Evolutionary conservation across 2,329 filamentous ascomycete species (phyloP).

Genomic region (Aspergillus carbonarius): DNA sequence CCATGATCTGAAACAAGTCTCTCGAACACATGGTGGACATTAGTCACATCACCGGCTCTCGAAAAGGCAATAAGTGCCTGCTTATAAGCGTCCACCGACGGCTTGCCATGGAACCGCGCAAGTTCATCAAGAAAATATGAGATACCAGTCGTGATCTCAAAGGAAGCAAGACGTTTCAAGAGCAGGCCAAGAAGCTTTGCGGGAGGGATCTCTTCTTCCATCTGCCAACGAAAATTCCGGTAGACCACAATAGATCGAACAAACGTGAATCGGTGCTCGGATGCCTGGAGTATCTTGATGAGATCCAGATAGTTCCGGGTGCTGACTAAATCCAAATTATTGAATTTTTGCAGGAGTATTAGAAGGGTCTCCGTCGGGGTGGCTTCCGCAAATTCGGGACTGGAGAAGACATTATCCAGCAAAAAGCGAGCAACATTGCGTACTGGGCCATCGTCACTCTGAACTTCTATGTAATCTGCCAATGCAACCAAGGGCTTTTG

Average conservation of each 20-base stretch:
- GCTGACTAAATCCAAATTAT: slow-evolving; percentile 24
- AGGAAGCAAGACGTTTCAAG: slow-evolving; percentile 24
- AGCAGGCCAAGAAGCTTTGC: slow-evolving; percentile 25
- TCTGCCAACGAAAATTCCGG: slow-evolving; percentile 39
- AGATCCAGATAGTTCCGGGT: slow-evolving; percentile 28
- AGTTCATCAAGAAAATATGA: slow-evolving; percentile 45
- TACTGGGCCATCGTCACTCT: neutral
- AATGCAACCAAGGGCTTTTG: slow-evolving; percentile 24
- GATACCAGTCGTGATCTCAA: slow-evolving; percentile 38
- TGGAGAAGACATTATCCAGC: slow-evolving; percentile 27
- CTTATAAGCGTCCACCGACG: slow-evolving; percentile 36
- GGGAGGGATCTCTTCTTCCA: slow-evolving; percentile 23
- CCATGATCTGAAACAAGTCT: slow-evolving; percentile 41
- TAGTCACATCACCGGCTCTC: slow-evolving; percentile 45
- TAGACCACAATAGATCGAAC: slow-evolving; percentile 40
- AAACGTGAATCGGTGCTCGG: slow-evolving; percentile 27
- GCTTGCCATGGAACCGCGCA: slow-evolving; percentile 31
- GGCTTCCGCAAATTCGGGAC: slow-evolving; percentile 23
- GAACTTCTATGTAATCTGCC: slow-evolving; percentile 18
- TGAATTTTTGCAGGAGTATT: slow-evolving; percentile 27
- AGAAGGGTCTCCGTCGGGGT: slow-evolving; percentile 34
- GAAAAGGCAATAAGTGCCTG: slow-evolving; percentile 45
- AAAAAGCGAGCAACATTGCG: slow-evolving; percentile 25
- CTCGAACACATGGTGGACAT: slow-evolving; percentile 48
- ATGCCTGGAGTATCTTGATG: slow-evolving; percentile 31